Evolutionary conservation across 2,329 filamentous ascomycete genomes (phyloP), one percentile per base, ranked within the genome.

Genomic region (Acrocalymma vagum): DNA sequence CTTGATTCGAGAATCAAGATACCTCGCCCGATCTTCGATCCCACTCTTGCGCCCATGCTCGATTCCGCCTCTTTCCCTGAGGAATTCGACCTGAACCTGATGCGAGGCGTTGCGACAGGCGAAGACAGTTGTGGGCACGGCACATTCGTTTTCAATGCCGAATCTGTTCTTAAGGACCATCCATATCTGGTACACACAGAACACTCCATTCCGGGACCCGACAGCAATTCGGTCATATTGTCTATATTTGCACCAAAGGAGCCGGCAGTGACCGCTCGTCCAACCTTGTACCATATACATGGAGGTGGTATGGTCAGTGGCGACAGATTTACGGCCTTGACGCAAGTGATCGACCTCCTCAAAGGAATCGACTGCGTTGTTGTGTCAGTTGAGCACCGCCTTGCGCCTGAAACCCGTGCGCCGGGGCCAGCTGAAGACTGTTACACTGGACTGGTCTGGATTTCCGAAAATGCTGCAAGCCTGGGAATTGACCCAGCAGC

Each of bases 271-370:
- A 82, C 86, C 50, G 85, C 90, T n/a, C 89, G 88, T 58, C 80
- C 80, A 0, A 75, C 83, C 0, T 82, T 91, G 0, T 71, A 90
- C 0, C 88, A 90, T 57, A 84, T 89, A 54, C 88, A 88, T 1
- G 78, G 48, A 6, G 52, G 48, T 15, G 44, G 52, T 6, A 40
- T 55, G 43, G 36, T 55, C 13, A 32, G 23, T 23, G 52, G 51
- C 6, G 42, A 55, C 36, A 33, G 51, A n/a, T 54, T 54, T 36
- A 47, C 18, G 22, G 44, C 28, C n/a, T 6, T 54, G 9, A 26
- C 44, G 9, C 42, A 23, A 4, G 18, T 55, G 3, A 23, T 55
- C 3, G 44, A 54, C n/a, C 36, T 52, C 9, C 35, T 50, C 11
- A 35, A 49, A 17, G 51, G 32, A 26, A 41, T 49, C 5, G 28